Evolutionary conservation across 2,329 filamentous ascomycete genomes (phyloP).

Genomic region (Paecilomyces formosus): DNA sequence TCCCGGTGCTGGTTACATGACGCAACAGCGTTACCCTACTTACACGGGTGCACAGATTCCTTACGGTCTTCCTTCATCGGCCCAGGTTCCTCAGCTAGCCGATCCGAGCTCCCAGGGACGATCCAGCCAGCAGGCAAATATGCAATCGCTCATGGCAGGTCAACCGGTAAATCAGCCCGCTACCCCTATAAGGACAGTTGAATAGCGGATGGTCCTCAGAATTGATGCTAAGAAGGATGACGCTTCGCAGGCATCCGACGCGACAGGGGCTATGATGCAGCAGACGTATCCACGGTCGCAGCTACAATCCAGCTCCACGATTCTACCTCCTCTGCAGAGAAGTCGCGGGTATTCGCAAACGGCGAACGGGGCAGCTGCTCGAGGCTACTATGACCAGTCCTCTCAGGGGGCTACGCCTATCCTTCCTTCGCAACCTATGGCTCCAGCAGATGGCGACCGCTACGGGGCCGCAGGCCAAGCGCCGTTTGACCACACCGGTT

Average conservation of each 20-base stretch:
- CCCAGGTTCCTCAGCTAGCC: constrained; percentile 26
- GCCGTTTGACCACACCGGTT: constrained; percentile 22
- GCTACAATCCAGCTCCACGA: constrained; percentile 24
- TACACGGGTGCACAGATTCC: constrained; percentile 22
- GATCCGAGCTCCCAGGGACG: constrained; percentile 25
- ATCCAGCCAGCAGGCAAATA: constrained; percentile 27
- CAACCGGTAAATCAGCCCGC: constrained; percentile 24
- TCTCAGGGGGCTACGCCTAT: constrained; percentile 25
- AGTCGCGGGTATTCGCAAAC: constrained; percentile 22
- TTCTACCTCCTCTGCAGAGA: constrained; percentile 28
- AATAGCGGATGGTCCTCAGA: constrained; percentile 14
- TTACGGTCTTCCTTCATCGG: constrained; percentile 25
- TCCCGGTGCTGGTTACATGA: constrained; percentile 10
- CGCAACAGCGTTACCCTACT: constrained; percentile 9
- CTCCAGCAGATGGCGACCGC: constrained; percentile 22
- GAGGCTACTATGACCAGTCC: constrained; percentile 26
- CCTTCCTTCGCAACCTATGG: constrained; percentile 26
- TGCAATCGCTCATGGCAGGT: constrained; percentile 27
- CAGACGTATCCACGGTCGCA: constrained; percentile 27
- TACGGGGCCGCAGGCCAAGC: constrained; percentile 19
- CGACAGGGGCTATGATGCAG: constrained; percentile 28
- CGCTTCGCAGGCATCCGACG: constrained; percentile 26
- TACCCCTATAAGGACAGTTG: constrained; percentile 28
- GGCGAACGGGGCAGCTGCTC: constrained; percentile 18
- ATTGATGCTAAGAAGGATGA: constrained; percentile 20